Conservation (phyloP, 768 basidiomycete species). For the Russula sp. region DNA sequence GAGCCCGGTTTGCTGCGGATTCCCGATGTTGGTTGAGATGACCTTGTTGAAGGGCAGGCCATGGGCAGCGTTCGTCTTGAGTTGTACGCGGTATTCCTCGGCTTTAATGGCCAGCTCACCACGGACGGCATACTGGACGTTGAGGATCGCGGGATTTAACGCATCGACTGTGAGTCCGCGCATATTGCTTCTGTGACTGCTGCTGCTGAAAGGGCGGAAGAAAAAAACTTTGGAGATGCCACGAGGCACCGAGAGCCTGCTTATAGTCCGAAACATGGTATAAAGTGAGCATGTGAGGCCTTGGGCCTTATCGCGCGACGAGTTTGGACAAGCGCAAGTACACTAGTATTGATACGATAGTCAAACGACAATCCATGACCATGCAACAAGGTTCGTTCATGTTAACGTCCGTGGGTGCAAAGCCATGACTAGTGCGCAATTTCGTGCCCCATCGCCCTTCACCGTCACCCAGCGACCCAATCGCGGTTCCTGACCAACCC, state of each 20-base stretch:
- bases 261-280: slow-evolving; percentile 5
- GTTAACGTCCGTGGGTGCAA: slow-evolving; percentile 45
- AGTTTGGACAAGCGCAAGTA: not conserved
- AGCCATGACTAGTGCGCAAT: slow-evolving; percentile 65
- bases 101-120: slow-evolving; percentile 96
- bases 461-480: slow-evolving; percentile 84
- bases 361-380: not conserved
- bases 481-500: slow-evolving; percentile 83
- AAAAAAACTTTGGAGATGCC: slow-evolving; percentile 1
- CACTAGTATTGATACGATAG: not conserved
- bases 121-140: slow-evolving; percentile 95
- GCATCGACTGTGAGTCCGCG: slow-evolving; percentile 57
- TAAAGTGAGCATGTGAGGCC: not conserved
- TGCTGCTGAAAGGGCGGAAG: not conserved
- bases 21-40: slow-evolving; percentile 96
- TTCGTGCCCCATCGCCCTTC: slow-evolving; percentile 66
- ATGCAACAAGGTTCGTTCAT: not conserved
- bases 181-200: slow-evolving; percentile 29
- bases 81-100: slow-evolving; percentile 70
- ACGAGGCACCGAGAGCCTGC: slow-evolving; percentile 5
- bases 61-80: slow-evolving; percentile 51
- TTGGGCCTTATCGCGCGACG: not conserved
- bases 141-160: slow-evolving; percentile 80
- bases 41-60: slow-evolving; percentile 81
- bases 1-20: slow-evolving; percentile 93